Conservation (phyloP, 1,139 yeast species). For the Hansenula sp. region DNA sequence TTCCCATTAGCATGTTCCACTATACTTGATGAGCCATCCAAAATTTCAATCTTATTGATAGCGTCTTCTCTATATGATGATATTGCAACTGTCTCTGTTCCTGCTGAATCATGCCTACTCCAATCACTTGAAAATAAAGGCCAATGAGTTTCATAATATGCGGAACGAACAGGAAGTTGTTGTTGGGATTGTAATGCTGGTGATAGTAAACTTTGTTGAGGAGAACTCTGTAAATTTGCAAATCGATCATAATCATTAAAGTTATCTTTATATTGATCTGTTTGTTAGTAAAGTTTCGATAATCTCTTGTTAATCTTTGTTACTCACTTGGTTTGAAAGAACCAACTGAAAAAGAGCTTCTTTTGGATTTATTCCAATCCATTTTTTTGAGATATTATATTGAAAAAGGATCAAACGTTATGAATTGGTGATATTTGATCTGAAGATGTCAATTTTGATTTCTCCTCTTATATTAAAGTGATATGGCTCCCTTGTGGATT, state of each 20-base stretch:
- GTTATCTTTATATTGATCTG: neutral
- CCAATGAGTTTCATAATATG: slow-evolving; percentile 54
- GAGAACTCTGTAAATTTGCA: slow-evolving; percentile 6
- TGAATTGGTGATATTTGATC: neutral
- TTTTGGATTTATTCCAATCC: slow-evolving; percentile 22
- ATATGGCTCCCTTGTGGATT: too few species aligned
- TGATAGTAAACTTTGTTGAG: slow-evolving; percentile 5
- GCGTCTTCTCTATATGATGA: slow-evolving; percentile 71
- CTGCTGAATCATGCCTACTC: slow-evolving; percentile 38
- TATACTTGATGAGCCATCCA: slow-evolving; percentile 14
- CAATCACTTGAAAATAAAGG: slow-evolving; percentile 73
- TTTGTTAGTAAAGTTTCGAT: neutral
- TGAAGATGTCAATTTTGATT: too few species aligned
- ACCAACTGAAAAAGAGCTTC: slow-evolving; percentile 24
- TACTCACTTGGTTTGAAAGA: slow-evolving; percentile 16
- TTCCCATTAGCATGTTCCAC: slow-evolving; percentile 21
- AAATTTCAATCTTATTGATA: slow-evolving; percentile 42
- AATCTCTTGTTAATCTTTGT: neutral
- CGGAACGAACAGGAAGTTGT: slow-evolving; percentile 34
- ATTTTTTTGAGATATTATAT: too few species aligned
- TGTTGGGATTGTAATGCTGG: slow-evolving; percentile 13
- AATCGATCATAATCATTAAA: slow-evolving; percentile 15
- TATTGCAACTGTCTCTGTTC: slow-evolving; percentile 54
- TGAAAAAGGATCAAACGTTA: too few species aligned
- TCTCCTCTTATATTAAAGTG: too few species aligned